These are phyloP conservation scores for Quaeritorhiza haematococci DNA, from an alignment of 371 early-diverging fungal genomes.

Conservation along the genomic window DNA sequence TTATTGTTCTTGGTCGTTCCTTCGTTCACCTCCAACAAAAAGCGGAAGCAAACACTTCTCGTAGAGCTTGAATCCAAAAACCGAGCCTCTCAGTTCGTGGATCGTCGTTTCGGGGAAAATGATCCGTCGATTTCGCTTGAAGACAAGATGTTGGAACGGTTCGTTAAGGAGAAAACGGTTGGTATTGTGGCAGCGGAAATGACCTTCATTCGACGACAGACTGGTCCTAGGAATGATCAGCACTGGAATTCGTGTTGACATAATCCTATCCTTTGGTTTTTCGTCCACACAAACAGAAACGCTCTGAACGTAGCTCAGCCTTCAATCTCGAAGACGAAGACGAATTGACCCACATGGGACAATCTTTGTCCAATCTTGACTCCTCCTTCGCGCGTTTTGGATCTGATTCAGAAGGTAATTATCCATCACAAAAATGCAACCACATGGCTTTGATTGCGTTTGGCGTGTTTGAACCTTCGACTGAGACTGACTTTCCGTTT, in stretches of 20 bases:
- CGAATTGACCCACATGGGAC: conserved; percentile 87
- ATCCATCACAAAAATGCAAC: no score
- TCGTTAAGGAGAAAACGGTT: conserved; percentile 78
- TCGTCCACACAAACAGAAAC: conserved; percentile 19
- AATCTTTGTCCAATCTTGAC: no score
- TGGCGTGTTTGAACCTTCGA: background rate
- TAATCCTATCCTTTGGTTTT: background rate
- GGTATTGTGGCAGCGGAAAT: conserved; percentile 3
- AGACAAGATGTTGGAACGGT: conserved; percentile 92
- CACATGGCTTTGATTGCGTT: background rate
- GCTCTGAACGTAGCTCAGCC: conserved; percentile 33
- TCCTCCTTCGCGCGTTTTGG: no score
- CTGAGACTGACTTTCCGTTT: background rate
- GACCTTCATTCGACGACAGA: no score
- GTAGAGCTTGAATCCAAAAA: conserved; percentile 67
- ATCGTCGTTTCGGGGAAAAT: conserved; percentile 93
- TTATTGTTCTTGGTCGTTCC: background rate
- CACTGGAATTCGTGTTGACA: background rate
- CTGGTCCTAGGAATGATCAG: no score
- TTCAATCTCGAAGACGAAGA: conserved; percentile 76
- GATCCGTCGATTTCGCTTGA: conserved; percentile 82
- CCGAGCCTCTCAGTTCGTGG: conserved; percentile 74
- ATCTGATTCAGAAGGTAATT: no score
- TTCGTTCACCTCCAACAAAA: background rate
- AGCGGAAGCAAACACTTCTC: conserved; percentile 75